These are phyloP conservation scores for Hibiscus trionum DNA, from an alignment of 345 rosid species.

Conservation along the genomic window DNA sequence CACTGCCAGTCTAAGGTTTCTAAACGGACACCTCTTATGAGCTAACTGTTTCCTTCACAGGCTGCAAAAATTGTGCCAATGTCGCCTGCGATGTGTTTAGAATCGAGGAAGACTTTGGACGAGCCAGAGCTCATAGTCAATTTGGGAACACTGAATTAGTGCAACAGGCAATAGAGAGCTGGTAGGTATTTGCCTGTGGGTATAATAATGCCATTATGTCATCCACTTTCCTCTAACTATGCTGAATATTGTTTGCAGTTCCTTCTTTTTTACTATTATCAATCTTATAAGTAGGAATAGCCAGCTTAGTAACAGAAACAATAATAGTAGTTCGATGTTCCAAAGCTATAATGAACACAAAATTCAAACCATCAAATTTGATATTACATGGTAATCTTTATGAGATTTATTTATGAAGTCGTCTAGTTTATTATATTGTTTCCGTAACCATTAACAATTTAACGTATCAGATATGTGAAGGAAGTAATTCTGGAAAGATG, in stretches of 20 bases:
- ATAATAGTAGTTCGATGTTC: background rate
- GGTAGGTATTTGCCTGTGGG: constrained; percentile 35
- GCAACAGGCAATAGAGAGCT: constrained; percentile 85
- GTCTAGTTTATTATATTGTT: background rate
- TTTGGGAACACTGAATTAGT: constrained; percentile 48
- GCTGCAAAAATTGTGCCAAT: constrained; percentile 93
- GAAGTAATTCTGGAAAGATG: background rate
- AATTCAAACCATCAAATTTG: background rate
- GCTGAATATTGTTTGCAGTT: background rate
- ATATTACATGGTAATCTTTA: background rate
- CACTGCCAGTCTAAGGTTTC: background rate
- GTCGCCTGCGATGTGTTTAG: constrained; percentile 59
- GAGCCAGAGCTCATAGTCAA: constrained; percentile 82
- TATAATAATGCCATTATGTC: background rate
- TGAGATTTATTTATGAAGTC: background rate
- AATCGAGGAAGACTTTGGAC: constrained; percentile 90
- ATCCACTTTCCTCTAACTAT: background rate
- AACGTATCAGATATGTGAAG: background rate
- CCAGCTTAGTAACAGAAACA: background rate
- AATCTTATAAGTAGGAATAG: background rate
- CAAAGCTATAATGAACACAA: background rate
- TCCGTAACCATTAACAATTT: background rate
- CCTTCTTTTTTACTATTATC: background rate
- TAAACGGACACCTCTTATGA: background rate
- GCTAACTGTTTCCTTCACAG: constrained; percentile 25